Conservation (phyloP, 2,329 filamentous ascomycete genomes). For the Scedosporium dehoogii region DNA sequence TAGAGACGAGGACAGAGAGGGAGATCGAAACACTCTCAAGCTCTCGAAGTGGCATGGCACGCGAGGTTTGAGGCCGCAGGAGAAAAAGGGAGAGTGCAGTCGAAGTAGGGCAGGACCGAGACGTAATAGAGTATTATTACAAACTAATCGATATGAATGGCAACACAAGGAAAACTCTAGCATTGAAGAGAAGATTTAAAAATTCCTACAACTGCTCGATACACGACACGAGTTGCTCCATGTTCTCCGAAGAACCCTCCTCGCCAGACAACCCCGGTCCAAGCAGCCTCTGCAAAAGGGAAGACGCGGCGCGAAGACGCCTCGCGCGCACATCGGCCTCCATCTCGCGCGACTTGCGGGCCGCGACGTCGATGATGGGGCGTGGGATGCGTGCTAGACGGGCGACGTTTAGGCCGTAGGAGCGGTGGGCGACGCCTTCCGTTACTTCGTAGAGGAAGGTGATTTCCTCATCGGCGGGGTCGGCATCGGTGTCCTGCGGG, state of each 20-base stretch:
- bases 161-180: too few relatives aligned
- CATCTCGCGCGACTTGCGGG: conserved; percentile 67
- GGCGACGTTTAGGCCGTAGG: conserved; percentile 91
- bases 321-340: conserved; percentile 62
- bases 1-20: too few relatives aligned
- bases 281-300: conserved; percentile 29
- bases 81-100: too few relatives aligned
- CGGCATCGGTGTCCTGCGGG: conserved; percentile 21
- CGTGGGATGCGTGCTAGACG: conserved; percentile 72
- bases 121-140: too few relatives aligned
- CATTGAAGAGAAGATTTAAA: neutral
- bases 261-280: conserved; percentile 10
- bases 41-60: too few relatives aligned
- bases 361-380: conserved; percentile 67
- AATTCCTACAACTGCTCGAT: neutral
- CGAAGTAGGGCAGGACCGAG: too few relatives aligned
- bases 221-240: conserved; percentile 45
- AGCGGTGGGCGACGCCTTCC: conserved; percentile 84
- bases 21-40: too few relatives aligned
- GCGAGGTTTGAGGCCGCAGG: too few relatives aligned
- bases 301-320: conserved; percentile 31
- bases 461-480: conserved; percentile 60
- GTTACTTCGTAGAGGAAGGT: conserved; percentile 92
- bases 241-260: conserved; percentile 24
- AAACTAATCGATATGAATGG: too few relatives aligned